These are phyloP conservation scores for Leccinum ochraceum DNA, from an alignment of 768 basidiomycete genomes.

Conservation along the genomic window DNA sequence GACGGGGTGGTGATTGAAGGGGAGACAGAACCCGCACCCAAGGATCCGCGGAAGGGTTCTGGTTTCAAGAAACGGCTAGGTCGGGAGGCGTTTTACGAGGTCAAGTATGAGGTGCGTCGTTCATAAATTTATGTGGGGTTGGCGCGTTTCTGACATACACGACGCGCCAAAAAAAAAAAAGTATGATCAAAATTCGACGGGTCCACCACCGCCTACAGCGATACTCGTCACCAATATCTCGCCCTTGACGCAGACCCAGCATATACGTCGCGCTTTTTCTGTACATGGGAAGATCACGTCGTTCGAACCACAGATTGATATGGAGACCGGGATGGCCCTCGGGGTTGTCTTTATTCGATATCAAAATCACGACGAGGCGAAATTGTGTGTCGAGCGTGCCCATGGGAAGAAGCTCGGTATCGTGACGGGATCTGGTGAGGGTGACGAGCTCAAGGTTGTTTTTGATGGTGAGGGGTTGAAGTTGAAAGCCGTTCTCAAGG, in stretches of 20 bases:
- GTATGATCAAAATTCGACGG: conserved; percentile 75
- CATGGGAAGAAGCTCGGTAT: conserved; percentile 63
- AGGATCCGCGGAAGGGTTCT: conserved; percentile 58
- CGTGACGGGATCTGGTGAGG: conserved; percentile 42
- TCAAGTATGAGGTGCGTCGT: conserved; percentile 57
- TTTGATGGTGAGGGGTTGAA: conserved; percentile 75
- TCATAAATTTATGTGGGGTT: background rate
- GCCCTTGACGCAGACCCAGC: conserved; percentile 64
- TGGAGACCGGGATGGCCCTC: conserved; percentile 75
- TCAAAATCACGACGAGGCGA: conserved; percentile 64
- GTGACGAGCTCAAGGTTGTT: conserved; percentile 70
- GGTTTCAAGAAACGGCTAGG: conserved; percentile 34
- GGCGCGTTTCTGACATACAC: conserved; percentile 5
- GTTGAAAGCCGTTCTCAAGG: conserved; percentile 64
- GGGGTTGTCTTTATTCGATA: conserved; percentile 81
- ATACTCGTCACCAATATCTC: conserved; percentile 75
- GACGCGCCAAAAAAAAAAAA: conserved; percentile 31
- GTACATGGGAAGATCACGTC: conserved; percentile 60
- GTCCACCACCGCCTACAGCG: conserved; percentile 70
- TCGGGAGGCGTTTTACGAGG: conserved; percentile 43
- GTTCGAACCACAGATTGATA: conserved; percentile 80
- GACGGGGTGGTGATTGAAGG: conserved; percentile 55
- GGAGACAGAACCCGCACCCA: conserved; percentile 41
- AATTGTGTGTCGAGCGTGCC: conserved; percentile 61
- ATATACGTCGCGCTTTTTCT: conserved; percentile 66